Evolutionary conservation across 805 yeast species (phyloP), one percentile per base, ranked within the genome.

Genomic region (Candida vaughaniae): DNA sequence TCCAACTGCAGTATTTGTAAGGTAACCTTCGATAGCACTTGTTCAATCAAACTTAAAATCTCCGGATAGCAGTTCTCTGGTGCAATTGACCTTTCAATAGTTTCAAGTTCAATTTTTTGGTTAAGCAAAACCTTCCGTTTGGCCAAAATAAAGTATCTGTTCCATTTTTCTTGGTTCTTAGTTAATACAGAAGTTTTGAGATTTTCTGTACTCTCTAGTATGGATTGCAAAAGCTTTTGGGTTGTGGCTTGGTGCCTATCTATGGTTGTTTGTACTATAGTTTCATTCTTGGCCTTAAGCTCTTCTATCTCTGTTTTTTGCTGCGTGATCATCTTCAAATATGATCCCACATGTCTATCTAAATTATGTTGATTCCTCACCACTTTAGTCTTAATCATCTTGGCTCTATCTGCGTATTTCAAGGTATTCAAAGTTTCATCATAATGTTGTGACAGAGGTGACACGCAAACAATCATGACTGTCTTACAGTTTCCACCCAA

Each of bases 401-500:
- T 89, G 11, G 96, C 97, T 28, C 96, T 67, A 55, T 88, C 80
- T 0, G 97, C 97, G 58, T 90, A 91, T 55, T 87, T 86, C 43
- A 91, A 71, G 0, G 97, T 87, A 56, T 91, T 91, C 35, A 86
- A 66, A 1, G 98, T 90, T 54, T 91, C 98, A 53, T 91, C 98
- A 57, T 88, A 89, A 58, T 91, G 97, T 29, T 69, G 72, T 20
- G 85, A 77, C 41, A 89, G 84, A 0, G 97, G 97, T 3, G 95
- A 82, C 3, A 91, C 76, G 60, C 98, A 91, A 2, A 89, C 97
- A 47, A 91, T 86, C 98, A 91, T 91, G 4, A 88, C 90, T 0
- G 98, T 91, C 55, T 85, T 84, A 61, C 98, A 91, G 55, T 88
- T 87, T 0, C 97, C 97, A 3, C 96, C 96, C 10, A 91, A 65